phyloP scores from a whole-genome alignment of 441 rosid genomes.

The Mallotus japonicus region DNA sequence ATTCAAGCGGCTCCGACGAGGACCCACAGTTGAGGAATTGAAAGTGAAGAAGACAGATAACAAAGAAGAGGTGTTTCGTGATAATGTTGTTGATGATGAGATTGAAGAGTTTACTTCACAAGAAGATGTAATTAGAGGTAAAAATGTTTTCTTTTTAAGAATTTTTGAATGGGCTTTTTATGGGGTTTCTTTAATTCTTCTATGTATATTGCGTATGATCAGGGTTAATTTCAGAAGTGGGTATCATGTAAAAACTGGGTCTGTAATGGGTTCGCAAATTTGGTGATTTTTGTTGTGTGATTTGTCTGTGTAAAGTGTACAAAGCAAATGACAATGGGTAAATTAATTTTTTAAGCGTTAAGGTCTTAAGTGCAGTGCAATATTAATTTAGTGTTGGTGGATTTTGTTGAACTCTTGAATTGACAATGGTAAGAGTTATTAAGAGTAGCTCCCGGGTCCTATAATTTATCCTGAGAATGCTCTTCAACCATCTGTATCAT shows the following conservation, averaged over 20 bases:
- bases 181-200: not conserved
- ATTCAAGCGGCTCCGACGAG: slow-evolving; percentile 66
- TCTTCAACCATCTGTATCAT: slow-evolving; percentile 27
- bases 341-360: not conserved
- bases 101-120: slow-evolving; percentile 80
- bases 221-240: not conserved
- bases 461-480: slow-evolving; percentile 23
- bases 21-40: slow-evolving; percentile 19
- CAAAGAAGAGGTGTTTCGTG: slow-evolving; percentile 12
- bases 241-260: not conserved
- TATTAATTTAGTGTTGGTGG: too few relatives aligned
- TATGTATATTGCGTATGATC: not conserved
- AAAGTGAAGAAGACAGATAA: slow-evolving; percentile 16
- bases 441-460: not conserved
- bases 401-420: too few relatives aligned
- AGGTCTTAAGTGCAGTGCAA: too few relatives aligned
- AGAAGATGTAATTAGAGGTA: slow-evolving; percentile 46
- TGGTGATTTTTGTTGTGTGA: not conserved
- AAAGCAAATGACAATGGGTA: too few relatives aligned
- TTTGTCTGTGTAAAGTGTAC: not conserved
- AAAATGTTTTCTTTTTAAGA: not conserved
- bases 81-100: slow-evolving; percentile 56
- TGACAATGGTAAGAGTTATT: too few relatives aligned
- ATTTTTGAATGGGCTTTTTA: not conserved
- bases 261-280: not conserved